These are phyloP conservation scores for Nigrospora sphaerica DNA, from an alignment of 2,329 filamentous ascomycete genomes.

Conservation along the genomic window DNA sequence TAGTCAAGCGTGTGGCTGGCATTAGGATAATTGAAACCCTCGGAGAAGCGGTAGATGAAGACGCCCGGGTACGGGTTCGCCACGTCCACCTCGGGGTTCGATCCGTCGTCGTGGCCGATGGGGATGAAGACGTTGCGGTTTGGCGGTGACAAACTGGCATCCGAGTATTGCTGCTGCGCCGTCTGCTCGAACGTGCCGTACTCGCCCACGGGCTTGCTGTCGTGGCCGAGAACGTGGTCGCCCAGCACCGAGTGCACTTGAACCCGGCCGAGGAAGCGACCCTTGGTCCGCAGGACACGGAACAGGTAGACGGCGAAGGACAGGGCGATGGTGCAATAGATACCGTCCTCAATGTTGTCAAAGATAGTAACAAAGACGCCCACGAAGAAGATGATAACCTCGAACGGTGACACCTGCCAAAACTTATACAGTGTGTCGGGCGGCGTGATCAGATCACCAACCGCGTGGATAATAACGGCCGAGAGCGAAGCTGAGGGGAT, in stretches of 20 bases:
- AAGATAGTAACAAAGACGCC: conserved; percentile 90
- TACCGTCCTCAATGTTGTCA: conserved; percentile 79
- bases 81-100: conserved; percentile 77
- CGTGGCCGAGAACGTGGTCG: conserved; percentile 63
- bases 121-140: conserved; percentile 79
- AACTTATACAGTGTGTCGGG: conserved; percentile 92
- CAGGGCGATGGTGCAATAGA: conserved; percentile 77
- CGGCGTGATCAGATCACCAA: conserved; percentile 84
- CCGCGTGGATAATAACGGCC: conserved; percentile 92
- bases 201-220: conserved; percentile 40
- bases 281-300: conserved; percentile 75
- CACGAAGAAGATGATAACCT: conserved; percentile 87
- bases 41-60: conserved; percentile 91
- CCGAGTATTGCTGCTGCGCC: conserved; percentile 35
- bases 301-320: conserved; percentile 75
- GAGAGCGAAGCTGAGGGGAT: conserved; percentile 77
- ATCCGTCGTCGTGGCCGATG: conserved; percentile 79
- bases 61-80: conserved; percentile 81
- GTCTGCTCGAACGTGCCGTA: conserved; percentile 51
- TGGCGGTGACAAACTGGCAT: conserved; percentile 11
- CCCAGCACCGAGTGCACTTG: conserved; percentile 78
- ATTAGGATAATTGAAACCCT: conserved; percentile 95
- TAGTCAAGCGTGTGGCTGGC: conserved; percentile 83
- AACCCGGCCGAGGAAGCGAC: conserved; percentile 76
- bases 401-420: conserved; percentile 85